Percentiles rank a stretch among this genome's conserved stretches.
Conservation (phyloP, 2,329 filamentous ascomycete genomes). For the Leptosphaerulina australis region DNA sequence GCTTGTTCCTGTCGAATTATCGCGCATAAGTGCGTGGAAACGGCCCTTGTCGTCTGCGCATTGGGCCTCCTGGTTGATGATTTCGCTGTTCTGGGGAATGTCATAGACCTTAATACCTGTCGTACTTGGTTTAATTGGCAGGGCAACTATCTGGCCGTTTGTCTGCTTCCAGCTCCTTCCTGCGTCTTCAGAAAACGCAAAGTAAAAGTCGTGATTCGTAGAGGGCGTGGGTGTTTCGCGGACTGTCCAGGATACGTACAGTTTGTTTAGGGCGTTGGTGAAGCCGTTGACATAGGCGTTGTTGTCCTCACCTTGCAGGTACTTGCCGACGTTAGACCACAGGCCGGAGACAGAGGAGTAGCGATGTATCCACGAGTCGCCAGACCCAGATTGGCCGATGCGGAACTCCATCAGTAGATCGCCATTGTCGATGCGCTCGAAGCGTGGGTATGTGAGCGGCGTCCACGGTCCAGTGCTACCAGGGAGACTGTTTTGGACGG, state of each 20-base stretch:
- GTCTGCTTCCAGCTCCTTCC: conserved; percentile 55
- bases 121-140: conserved; percentile 51
- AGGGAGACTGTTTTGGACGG: conserved; percentile 38
- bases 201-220: conserved; percentile 60
- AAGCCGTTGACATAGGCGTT: conserved; percentile 62
- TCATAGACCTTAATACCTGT: conserved; percentile 53
- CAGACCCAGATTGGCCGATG: conserved; percentile 58
- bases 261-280: conserved; percentile 42
- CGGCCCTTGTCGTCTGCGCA: conserved; percentile 54
- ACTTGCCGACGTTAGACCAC: conserved; percentile 52
- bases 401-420: conserved; percentile 58
- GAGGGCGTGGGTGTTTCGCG: conserved; percentile 55
- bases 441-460: conserved; percentile 58
- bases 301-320: conserved; percentile 54
- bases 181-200: conserved; percentile 55
- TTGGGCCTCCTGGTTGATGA: conserved; percentile 60
- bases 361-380: conserved; percentile 57
- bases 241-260: conserved; percentile 59
- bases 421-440: conserved; percentile 48
- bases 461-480: conserved; percentile 44
- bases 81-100: conserved; percentile 55
- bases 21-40: conserved; percentile 58
- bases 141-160: conserved; percentile 46
- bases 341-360: conserved; percentile 48
- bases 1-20: conserved; percentile 41